A percentile compares a stretch with the other conserved stretches of the same genome.
Conservation (phyloP, 73 alveolate species). For the Tetrahymena malaccensis region DNA sequence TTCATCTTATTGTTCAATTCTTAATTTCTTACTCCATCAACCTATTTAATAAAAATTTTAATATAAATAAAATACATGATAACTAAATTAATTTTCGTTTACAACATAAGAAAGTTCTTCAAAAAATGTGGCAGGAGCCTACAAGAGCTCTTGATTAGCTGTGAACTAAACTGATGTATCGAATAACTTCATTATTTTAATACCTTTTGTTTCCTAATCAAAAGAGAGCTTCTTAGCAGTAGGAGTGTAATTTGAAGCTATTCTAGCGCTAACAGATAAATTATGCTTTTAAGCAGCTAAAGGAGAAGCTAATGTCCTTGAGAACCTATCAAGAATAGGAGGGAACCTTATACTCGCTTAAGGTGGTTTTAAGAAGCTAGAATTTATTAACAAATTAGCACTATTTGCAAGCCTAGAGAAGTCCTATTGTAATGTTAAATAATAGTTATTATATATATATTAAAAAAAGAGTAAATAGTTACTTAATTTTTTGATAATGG, state of each 20-base stretch:
- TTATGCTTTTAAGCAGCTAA: constrained; percentile 66
- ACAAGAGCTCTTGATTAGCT: constrained; percentile 43
- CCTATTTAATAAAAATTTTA: background rate
- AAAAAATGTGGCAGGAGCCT: constrained; percentile 60
- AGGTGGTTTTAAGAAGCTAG: constrained; percentile 68
- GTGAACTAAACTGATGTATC: constrained; percentile 64
- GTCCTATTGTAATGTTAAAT: constrained; percentile 27
- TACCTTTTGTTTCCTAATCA: constrained; percentile 70
- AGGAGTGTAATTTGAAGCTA: constrained; percentile 77
- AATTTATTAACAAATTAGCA: constrained; percentile 60
- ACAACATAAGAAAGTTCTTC: constrained; percentile 47
- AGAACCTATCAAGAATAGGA: constrained; percentile 89
- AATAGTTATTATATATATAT: background rate
- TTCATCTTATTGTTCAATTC: constrained; percentile 43
- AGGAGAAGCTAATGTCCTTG: constrained; percentile 96
- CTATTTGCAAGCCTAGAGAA: constrained; percentile 66
- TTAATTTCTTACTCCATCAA: constrained; percentile 4
- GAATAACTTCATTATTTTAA: constrained; percentile 57
- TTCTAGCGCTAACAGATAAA: constrained; percentile 72
- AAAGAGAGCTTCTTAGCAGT: constrained; percentile 68
- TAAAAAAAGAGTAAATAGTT: background rate
- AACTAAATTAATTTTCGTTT: background rate
- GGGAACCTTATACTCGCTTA: constrained; percentile 80
- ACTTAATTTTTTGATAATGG: constrained; percentile 60
- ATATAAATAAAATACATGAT: too few species aligned